Conservation (phyloP, 192 early-diverging fungal species). For the Allomyces javanicus region DNA sequence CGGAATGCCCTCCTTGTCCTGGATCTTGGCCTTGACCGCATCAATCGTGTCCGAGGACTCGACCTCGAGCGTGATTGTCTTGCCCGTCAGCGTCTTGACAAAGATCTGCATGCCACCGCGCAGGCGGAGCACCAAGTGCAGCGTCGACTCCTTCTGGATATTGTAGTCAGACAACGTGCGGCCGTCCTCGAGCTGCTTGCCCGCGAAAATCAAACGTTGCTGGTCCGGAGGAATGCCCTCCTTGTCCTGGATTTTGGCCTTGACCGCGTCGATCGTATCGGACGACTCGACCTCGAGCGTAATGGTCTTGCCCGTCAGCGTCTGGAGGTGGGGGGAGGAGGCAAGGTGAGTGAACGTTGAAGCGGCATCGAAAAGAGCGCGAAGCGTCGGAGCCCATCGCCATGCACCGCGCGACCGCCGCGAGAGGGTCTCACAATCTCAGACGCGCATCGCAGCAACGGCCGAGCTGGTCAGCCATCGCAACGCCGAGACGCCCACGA, state of each 20-base stretch:
- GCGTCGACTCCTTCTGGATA: slow-evolving; percentile 51
- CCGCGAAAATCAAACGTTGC: slow-evolving; percentile 61
- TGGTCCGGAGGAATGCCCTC: slow-evolving; percentile 60
- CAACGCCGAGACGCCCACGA: too few relatives aligned
- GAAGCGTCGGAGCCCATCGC: too few relatives aligned
- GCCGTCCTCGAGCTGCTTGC: slow-evolving; percentile 60
- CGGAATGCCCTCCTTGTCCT: slow-evolving; percentile 76
- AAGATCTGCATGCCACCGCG: slow-evolving; percentile 50
- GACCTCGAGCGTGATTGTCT: slow-evolving; percentile 87
- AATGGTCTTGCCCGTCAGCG: slow-evolving; percentile 59
- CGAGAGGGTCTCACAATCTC: too few relatives aligned
- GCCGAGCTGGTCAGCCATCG: too few relatives aligned
- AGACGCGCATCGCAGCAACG: too few relatives aligned
- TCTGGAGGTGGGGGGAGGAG: slow-evolving; percentile 22
- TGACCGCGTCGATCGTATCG: slow-evolving; percentile 60
- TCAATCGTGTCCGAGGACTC: slow-evolving; percentile 62
- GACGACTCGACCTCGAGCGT: slow-evolving; percentile 56
- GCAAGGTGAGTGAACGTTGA: too few relatives aligned
- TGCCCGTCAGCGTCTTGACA: slow-evolving; percentile 79
- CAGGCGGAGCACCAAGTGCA: slow-evolving; percentile 47
- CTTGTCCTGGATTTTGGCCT: slow-evolving; percentile 63
- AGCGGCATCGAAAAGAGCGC: too few relatives aligned
- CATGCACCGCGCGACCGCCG: too few relatives aligned
- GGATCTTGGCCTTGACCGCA: slow-evolving; percentile 66
- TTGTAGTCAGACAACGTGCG: slow-evolving; percentile 51